A percentile compares a stretch with the other conserved stretches of the same genome.
Evolutionary conservation across 352 stramenopile species (phyloP).

Genomic region (Pythium vanterpoolii): DNA sequence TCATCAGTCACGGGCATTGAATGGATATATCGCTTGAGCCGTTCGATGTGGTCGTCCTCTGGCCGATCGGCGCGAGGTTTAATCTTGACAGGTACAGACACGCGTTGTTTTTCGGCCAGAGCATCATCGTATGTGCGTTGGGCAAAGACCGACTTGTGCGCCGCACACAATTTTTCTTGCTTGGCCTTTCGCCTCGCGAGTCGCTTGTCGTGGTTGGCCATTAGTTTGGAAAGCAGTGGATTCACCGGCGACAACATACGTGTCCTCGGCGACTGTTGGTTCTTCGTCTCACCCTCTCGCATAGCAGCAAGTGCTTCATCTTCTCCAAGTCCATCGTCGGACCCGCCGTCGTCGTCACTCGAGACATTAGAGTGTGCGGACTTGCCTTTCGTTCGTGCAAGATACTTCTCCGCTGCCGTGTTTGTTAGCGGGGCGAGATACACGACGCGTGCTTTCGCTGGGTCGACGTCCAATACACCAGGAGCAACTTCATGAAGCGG

Average conservation of each 20-base stretch:
- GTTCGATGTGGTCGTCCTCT: constrained; percentile 40
- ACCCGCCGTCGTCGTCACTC: background rate
- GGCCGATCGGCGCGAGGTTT: background rate
- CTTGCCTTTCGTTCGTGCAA: constrained; percentile 14
- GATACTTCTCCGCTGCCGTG: constrained; percentile 26
- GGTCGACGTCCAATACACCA: constrained; percentile 16
- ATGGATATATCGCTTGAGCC: constrained; percentile 36
- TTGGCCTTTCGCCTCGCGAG: background rate
- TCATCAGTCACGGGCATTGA: constrained; percentile 42
- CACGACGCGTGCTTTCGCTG: constrained; percentile 16
- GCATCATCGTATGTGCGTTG: background rate
- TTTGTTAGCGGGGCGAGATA: constrained; percentile 22
- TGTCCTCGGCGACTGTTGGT: background rate
- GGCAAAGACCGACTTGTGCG: constrained; percentile 13
- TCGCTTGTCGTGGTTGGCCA: constrained; percentile 7
- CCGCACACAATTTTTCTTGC: constrained; percentile 6
- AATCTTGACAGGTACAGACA: background rate
- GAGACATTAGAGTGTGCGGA: background rate
- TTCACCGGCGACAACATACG: background rate
- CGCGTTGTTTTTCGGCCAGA: background rate
- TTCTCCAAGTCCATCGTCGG: background rate
- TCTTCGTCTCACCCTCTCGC: background rate
- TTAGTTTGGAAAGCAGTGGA: background rate
- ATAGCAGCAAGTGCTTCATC: background rate
- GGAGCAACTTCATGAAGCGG: constrained; percentile 15